phyloP scores from a whole-genome alignment of 345 rosid genomes.

The Eucalyptus lansdowneana region DNA sequence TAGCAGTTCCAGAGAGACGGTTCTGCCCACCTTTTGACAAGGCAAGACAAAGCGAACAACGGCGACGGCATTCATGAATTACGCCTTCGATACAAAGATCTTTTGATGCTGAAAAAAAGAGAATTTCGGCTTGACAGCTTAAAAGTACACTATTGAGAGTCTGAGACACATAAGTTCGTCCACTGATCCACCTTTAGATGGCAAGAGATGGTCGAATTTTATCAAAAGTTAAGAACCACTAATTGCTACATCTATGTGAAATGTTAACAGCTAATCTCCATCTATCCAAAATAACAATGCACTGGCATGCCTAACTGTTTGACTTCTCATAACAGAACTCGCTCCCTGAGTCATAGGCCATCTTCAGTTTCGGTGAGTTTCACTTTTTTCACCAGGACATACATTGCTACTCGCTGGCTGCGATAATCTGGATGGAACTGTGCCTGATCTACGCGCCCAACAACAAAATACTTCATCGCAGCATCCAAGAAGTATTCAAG shows the following conservation, averaged over 20 bases:
- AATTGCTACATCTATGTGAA: neutral
- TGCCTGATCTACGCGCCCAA: slow-evolving; percentile 66
- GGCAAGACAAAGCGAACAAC: neutral
- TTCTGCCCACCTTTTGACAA: neutral
- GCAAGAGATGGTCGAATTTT: neutral
- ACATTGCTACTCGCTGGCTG: slow-evolving; percentile 62
- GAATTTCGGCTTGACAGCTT: neutral
- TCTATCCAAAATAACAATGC: neutral
- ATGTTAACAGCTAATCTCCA: neutral
- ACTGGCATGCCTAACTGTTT: neutral
- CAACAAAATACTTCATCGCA: slow-evolving; percentile 48
- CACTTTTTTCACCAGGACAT: slow-evolving; percentile 55
- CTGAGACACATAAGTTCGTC: neutral
- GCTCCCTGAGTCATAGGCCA: neutral
- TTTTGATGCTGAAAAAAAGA: neutral
- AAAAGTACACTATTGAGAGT: neutral
- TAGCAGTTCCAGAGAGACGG: neutral
- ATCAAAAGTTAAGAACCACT: neutral
- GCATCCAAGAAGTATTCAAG: slow-evolving; percentile 75
- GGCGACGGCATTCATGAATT: neutral
- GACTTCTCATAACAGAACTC: neutral
- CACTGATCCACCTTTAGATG: neutral
- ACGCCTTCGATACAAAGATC: neutral
- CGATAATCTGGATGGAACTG: slow-evolving; percentile 82
- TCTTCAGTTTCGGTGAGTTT: neutral